Evolutionary conservation across 2,329 filamentous ascomycete species (phyloP).

Genomic region (Ophiostoma montium): DNA sequence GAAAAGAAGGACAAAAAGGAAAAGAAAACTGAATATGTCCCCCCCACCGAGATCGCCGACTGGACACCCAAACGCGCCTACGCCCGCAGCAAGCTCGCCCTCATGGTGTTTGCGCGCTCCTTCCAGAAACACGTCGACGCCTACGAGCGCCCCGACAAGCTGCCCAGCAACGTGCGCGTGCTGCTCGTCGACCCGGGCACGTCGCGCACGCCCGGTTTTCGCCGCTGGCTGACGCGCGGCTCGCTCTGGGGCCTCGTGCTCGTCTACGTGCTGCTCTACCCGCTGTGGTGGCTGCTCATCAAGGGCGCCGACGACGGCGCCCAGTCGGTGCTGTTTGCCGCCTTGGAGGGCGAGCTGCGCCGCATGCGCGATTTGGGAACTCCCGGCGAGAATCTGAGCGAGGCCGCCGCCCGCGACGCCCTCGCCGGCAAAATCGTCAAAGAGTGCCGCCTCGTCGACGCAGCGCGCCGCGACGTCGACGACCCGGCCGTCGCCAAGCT

Average conservation of each 20-base stretch:
- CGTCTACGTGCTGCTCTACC: slow-evolving; percentile 64
- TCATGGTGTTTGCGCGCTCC: slow-evolving; percentile 78
- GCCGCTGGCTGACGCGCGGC: slow-evolving; percentile 75
- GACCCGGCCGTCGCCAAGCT: slow-evolving; percentile 71
- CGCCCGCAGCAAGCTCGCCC: slow-evolving; percentile 57
- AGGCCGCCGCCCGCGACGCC: background rate
- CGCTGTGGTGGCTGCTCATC: slow-evolving; percentile 72
- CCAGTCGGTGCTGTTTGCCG: slow-evolving; percentile 72
- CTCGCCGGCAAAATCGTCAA: slow-evolving; percentile 51
- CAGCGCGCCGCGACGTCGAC: slow-evolving; percentile 56
- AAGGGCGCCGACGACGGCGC: slow-evolving; percentile 76
- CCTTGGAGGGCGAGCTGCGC: slow-evolving; percentile 64
- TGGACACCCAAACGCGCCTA: slow-evolving; percentile 47
- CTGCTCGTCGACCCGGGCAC: slow-evolving; percentile 79
- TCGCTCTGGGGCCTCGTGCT: slow-evolving; percentile 63
- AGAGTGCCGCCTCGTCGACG: slow-evolving; percentile 69
- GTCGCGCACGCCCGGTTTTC: slow-evolving; percentile 71
- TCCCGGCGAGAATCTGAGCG: slow-evolving; percentile 1
- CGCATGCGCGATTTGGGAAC: slow-evolving; percentile 25
- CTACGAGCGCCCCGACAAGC: slow-evolving; percentile 70
- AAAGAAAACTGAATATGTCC: background rate
- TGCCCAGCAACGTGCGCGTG: slow-evolving; percentile 71
- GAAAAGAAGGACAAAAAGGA: slow-evolving; percentile 1
- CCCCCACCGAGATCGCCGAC: slow-evolving; percentile 26
- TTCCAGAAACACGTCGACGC: slow-evolving; percentile 85